Evolutionary conservation across 768 basidiomycete genomes (phyloP).

Genomic region (Macrolepiota fuliginosa): DNA sequence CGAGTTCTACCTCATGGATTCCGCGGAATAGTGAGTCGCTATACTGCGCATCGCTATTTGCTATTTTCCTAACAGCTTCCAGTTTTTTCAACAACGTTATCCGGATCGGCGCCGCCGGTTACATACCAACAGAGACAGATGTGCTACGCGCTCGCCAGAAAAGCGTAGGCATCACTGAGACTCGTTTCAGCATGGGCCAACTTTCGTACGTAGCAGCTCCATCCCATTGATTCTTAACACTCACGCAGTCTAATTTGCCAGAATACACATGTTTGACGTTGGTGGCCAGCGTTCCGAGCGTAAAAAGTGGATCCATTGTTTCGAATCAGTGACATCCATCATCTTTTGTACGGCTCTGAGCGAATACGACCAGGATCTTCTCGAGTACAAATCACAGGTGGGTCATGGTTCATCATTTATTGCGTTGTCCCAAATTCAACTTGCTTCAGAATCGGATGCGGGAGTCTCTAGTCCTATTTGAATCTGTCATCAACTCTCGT

Average conservation of each 20-base stretch:
- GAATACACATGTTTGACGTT: slow-evolving; percentile 75
- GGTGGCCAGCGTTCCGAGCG: slow-evolving; percentile 79
- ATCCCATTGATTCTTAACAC: background rate
- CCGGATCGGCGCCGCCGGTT: slow-evolving; percentile 81
- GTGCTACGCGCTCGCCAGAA: slow-evolving; percentile 87
- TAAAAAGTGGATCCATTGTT: slow-evolving; percentile 79
- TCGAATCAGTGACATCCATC: slow-evolving; percentile 59
- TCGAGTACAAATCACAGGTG: slow-evolving; percentile 67
- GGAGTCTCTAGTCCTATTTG: slow-evolving; percentile 87
- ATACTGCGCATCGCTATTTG: background rate
- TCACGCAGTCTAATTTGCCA: slow-evolving; percentile 14
- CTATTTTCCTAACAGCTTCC: background rate
- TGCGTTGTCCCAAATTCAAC: background rate
- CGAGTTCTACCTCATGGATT: slow-evolving; percentile 94
- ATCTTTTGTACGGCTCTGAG: slow-evolving; percentile 68
- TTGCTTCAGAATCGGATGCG: slow-evolving; percentile 83
- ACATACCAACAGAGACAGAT: slow-evolving; percentile 83
- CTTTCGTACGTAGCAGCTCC: slow-evolving; percentile 44
- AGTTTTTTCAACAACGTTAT: slow-evolving; percentile 86
- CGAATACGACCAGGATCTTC: slow-evolving; percentile 73
- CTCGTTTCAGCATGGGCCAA: slow-evolving; percentile 71
- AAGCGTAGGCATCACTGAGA: slow-evolving; percentile 89
- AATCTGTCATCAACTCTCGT: slow-evolving; percentile 89
- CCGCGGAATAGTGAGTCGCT: slow-evolving; percentile 75
- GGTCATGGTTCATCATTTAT: slow-evolving; percentile 18